Percentiles rank a stretch among this genome's conserved stretches.
These are phyloP conservation scores for Bruguiera gymnorhiza DNA, from an alignment of 345 rosid species.

Conservation along the genomic window DNA sequence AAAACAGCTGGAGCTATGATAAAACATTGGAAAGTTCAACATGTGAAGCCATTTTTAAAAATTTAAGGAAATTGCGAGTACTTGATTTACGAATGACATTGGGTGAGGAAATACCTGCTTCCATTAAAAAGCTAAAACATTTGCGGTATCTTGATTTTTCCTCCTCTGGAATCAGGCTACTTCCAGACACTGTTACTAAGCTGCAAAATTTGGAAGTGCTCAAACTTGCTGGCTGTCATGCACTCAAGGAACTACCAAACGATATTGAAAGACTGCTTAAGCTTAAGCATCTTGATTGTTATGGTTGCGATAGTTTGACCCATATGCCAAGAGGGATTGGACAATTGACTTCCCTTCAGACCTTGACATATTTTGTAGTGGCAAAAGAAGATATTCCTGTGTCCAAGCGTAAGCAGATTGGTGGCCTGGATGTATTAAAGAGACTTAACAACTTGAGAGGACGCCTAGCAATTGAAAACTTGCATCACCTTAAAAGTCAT, in stretches of 20 bases:
- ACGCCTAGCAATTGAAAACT: not conserved
- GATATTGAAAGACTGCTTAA: not conserved
- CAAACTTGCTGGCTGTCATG: not conserved
- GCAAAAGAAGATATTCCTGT: not conserved
- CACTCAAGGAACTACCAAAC: not conserved
- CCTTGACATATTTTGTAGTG: slow-evolving; percentile 7
- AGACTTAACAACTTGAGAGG: slow-evolving; percentile 8
- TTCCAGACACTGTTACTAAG: slow-evolving; percentile 1
- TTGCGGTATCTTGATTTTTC: slow-evolving; percentile 21
- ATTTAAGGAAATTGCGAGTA: not conserved
- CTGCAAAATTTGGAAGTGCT: slow-evolving; percentile 15
- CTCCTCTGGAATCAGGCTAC: not conserved
- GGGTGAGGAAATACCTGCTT: not conserved
- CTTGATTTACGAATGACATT: not conserved
- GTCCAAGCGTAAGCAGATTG: not conserved
- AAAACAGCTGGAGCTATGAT: not conserved
- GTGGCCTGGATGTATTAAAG: not conserved
- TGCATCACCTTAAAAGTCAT: not conserved
- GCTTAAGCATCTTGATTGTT: not conserved
- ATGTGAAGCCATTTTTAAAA: not conserved
- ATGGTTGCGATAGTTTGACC: not conserved
- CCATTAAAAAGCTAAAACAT: slow-evolving; percentile 12
- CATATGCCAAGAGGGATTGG: slow-evolving; percentile 8
- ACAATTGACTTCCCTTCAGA: slow-evolving; percentile 1
- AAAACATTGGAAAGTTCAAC: not conserved